Base-by-base conservation (phyloP, 139 green algal genomes). In the Tetradesmus lagerheimii region DNA sequence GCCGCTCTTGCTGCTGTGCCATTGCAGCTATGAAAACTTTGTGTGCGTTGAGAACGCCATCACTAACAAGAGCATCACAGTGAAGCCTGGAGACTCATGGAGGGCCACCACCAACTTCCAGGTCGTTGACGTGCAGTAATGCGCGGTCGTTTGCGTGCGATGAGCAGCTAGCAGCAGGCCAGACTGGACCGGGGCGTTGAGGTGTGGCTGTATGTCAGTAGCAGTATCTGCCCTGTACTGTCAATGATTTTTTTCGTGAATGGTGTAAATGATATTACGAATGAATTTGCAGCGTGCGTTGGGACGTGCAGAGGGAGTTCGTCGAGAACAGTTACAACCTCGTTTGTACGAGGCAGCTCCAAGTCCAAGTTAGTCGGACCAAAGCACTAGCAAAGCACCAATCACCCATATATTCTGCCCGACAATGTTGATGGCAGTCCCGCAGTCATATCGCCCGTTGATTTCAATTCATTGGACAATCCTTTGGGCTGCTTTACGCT, bases 21-120 rank as follows among this genome's bases (percentile, higher is more conserved):
- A 12, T 57, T n/a, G 57, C 57, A 71, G 94, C 93, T 97, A 97
- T 86, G 90, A 97, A 79, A 93, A 95, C 43, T 98, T 98, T 93
- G 93, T 95, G 41, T 98, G 96, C 88, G 95, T 98, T 37, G 96
- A 98, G 91, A 97, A 97, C 81, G 95, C 94, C 12, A 82, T 93
- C 38, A 94, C 93, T 34, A 85, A 62, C 81, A 79, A 87, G 39
- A 89, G 92, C 11, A 90, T 94, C 16, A 89, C 41, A 0, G 83
- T 98, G 29, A 34, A 94, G 85, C 92, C 94, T 31, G 95, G 94
- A 25, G 90, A 94, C 25, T 88, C 67, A 14, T 97, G 95, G 95
- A 41, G 91, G n/a, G 94, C 91, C 57, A 91, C 90, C 20, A 91
- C 92, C 82, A 90, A 92, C 83, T 92, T 93, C 45, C 34, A 84